Conservation (phyloP, 202 grass and related monocot species). For the Panicum virgatum region DNA sequence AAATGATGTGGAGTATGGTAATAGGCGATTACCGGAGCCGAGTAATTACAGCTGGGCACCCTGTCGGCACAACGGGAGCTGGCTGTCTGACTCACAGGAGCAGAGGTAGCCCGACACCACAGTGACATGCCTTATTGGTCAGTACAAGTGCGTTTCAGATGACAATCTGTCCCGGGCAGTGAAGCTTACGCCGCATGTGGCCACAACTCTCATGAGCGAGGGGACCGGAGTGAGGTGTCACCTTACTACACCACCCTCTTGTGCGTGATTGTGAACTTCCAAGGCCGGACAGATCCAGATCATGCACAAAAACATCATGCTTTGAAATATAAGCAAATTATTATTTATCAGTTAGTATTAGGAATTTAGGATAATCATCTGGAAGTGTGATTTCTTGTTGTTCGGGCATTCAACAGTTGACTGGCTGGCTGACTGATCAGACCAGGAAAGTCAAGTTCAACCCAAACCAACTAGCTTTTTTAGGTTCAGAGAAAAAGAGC, state of each 20-base stretch:
- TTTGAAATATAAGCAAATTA: not conserved
- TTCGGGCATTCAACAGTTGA: not conserved
- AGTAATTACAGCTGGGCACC: not conserved
- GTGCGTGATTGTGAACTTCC: not conserved
- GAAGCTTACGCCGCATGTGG: conserved; percentile 22
- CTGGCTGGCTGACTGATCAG: conserved; percentile 9
- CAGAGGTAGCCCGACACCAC: not conserved
- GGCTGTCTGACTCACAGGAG: not conserved
- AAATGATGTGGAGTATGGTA: not conserved
- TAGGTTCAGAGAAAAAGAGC: not conserved
- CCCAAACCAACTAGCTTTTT: not conserved
- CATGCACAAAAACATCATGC: not conserved
- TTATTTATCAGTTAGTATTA: not conserved
- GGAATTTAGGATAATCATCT: not conserved
- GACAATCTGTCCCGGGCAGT: not conserved
- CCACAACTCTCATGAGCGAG: not conserved
- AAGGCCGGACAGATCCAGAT: not conserved
- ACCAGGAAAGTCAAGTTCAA: conserved; percentile 28
- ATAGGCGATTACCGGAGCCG: not conserved
- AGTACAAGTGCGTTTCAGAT: not conserved
- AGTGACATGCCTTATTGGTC: not conserved
- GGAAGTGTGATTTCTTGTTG: not conserved
- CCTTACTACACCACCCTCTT: too few relatives aligned
- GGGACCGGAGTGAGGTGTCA: too few relatives aligned
- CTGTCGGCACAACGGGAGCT: conserved; percentile 29